A percentile compares a stretch with the other conserved stretches of the same genome.
Conservation (phyloP, 2,329 filamentous ascomycete genomes). For the Exophiala bonariae region DNA sequence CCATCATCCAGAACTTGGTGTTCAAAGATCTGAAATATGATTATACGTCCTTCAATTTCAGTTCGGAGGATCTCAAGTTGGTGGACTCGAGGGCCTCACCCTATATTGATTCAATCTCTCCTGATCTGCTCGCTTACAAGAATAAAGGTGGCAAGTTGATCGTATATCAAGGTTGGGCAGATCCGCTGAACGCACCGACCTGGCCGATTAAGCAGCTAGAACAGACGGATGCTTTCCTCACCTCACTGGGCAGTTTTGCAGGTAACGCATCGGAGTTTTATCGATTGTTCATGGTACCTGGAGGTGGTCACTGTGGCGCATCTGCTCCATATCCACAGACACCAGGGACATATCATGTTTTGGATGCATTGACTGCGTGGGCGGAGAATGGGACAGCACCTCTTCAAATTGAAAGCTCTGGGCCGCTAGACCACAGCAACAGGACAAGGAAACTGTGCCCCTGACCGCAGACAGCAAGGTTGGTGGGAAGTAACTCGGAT, state of each 20-base stretch:
- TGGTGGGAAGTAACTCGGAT: constrained; percentile 23
- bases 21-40: too few species aligned
- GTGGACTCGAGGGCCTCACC: constrained; percentile 35
- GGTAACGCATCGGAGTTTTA: constrained; percentile 36
- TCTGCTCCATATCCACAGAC: constrained; percentile 29
- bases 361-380: constrained; percentile 40
- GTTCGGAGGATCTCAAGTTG: constrained; percentile 6
- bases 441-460: constrained; percentile 50
- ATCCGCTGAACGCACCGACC: constrained; percentile 52
- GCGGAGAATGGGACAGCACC: constrained; percentile 39
- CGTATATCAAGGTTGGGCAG: constrained; percentile 54
- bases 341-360: constrained; percentile 31
- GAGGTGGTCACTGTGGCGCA: constrained; percentile 39
- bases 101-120: constrained; percentile 40
- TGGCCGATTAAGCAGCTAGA: constrained; percentile 46
- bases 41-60: constrained; percentile 35
- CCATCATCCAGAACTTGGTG: too few species aligned
- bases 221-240: constrained; percentile 38
- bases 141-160: constrained; percentile 39
- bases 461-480: constrained; percentile 37
- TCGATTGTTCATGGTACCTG: constrained; percentile 41
- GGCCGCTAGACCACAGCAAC: constrained; percentile 33
- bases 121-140: constrained; percentile 20
- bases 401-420: constrained; percentile 25
- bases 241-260: constrained; percentile 28